A percentile compares a stretch with the other conserved stretches of the same genome.
Conservation (phyloP, 2,329 filamentous ascomycete genomes). For the Pseudopyricularia javanii region DNA sequence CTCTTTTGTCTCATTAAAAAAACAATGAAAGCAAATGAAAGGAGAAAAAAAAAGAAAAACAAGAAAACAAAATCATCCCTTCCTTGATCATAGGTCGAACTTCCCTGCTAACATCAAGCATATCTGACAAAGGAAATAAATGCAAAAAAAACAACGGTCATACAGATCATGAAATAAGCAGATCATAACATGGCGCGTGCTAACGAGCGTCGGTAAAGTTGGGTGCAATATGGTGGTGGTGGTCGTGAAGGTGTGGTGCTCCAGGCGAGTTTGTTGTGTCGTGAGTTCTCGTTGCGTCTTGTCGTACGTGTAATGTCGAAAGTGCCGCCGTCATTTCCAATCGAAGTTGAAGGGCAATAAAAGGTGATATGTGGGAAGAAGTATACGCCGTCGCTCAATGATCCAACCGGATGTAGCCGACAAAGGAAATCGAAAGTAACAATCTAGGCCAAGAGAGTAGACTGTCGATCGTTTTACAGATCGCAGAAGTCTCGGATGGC, state of each 20-base stretch:
- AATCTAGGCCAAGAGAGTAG: not conserved
- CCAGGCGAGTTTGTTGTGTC: constrained; percentile 5
- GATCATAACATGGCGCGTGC: constrained; percentile 8
- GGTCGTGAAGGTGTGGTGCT: constrained; percentile 10
- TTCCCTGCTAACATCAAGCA: not conserved
- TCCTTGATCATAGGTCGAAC: not conserved
- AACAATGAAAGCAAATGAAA: not conserved
- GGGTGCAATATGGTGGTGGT: constrained; percentile 5
- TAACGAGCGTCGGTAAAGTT: constrained; percentile 3
- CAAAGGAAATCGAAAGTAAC: constrained; percentile 7
- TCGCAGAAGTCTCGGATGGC: not conserved
- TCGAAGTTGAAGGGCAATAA: not conserved
- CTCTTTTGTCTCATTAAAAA: not conserved
- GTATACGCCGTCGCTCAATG: constrained; percentile 18
- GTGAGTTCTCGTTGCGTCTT: constrained; percentile 9
- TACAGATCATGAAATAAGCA: constrained; percentile 24
- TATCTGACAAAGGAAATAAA: constrained; percentile 1
- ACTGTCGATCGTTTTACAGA: not conserved
- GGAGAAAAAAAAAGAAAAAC: not conserved
- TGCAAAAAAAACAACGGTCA: constrained; percentile 7
- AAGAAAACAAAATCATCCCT: constrained; percentile 2
- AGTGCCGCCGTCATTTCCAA: constrained; percentile 10
- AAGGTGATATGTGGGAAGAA: constrained; percentile 3
- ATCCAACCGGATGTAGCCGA: constrained; percentile 5
- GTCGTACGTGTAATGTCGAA: constrained; percentile 15